Evolutionary conservation across 495 filamentous ascomycete species (phyloP).

Genomic region (Penicillium steckii): DNA sequence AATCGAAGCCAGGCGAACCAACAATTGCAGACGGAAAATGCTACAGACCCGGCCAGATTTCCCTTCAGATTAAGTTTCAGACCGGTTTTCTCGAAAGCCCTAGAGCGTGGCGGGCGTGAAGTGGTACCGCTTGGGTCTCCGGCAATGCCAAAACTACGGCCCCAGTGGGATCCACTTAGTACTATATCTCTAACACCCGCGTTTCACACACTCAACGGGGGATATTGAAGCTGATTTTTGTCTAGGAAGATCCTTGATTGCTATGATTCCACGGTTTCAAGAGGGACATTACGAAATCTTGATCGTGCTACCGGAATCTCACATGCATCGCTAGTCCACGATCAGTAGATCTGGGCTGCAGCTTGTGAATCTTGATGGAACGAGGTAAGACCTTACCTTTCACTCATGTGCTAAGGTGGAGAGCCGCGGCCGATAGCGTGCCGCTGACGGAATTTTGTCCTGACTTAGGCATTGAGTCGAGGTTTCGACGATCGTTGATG

Average conservation of each 20-base stretch:
- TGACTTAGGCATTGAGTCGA: background rate
- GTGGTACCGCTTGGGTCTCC: background rate
- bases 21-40: background rate
- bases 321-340: background rate
- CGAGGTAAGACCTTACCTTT: background rate
- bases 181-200: conserved; percentile 12
- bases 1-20: background rate
- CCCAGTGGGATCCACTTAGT: background rate
- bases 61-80: conserved; percentile 1
- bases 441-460: background rate
- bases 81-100: background rate
- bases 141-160: background rate
- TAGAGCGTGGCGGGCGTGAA: background rate
- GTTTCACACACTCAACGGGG: conserved; percentile 2
- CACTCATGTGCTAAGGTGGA: background rate
- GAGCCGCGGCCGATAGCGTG: background rate
- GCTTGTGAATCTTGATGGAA: background rate
- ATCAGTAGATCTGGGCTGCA: background rate
- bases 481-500: background rate
- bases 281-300: background rate
- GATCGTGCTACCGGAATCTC: background rate
- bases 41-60: background rate
- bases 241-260: background rate
- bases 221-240: background rate
- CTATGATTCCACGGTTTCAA: background rate